A percentile compares a stretch with the other conserved stretches of the same genome.
These are phyloP conservation scores for Fusarium secorum DNA, from an alignment of 2,329 filamentous ascomycete genomes.

Conservation along the genomic window DNA sequence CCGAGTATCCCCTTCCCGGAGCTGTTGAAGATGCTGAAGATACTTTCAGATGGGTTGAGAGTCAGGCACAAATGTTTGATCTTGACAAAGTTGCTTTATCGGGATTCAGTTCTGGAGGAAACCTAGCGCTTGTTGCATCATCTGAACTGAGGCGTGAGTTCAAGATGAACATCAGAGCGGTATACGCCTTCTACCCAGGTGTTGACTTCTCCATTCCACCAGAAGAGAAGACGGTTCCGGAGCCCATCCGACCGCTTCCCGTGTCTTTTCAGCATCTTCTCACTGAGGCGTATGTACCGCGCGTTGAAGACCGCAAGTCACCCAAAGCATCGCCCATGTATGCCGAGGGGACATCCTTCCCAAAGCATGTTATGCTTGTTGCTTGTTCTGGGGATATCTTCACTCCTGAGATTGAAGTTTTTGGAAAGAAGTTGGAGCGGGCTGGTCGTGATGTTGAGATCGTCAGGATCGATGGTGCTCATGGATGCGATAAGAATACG, in stretches of 20 bases:
- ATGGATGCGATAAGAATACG: slow-evolving; percentile 37
- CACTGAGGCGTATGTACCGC: slow-evolving; percentile 45
- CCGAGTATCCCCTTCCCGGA: slow-evolving; percentile 51
- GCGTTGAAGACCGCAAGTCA: slow-evolving; percentile 39
- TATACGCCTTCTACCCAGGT: slow-evolving; percentile 56
- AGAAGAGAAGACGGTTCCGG: slow-evolving; percentile 41
- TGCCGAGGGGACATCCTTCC: slow-evolving; percentile 31
- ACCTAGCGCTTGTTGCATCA: slow-evolving; percentile 49
- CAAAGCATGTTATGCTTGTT: slow-evolving; percentile 39
- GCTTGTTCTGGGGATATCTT: slow-evolving; percentile 49
- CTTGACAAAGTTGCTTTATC: slow-evolving; percentile 50
- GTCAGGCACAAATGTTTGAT: slow-evolving; percentile 43
- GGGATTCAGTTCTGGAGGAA: slow-evolving; percentile 57
- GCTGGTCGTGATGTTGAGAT: slow-evolving; percentile 17
- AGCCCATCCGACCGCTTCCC: slow-evolving; percentile 26
- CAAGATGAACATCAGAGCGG: slow-evolving; percentile 55
- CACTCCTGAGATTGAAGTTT: slow-evolving; percentile 45
- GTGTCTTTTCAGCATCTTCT: slow-evolving; percentile 39
- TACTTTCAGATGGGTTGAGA: slow-evolving; percentile 43
- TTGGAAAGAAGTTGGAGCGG: slow-evolving; percentile 39
- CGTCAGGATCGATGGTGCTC: slow-evolving; percentile 21
- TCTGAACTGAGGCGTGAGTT: slow-evolving; percentile 39
- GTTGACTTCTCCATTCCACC: slow-evolving; percentile 45
- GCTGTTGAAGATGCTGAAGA: slow-evolving; percentile 48
- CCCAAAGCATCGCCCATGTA: slow-evolving; percentile 48